phyloP scores from a whole-genome alignment of 441 rosid species.

The Jatropha podagrica region DNA sequence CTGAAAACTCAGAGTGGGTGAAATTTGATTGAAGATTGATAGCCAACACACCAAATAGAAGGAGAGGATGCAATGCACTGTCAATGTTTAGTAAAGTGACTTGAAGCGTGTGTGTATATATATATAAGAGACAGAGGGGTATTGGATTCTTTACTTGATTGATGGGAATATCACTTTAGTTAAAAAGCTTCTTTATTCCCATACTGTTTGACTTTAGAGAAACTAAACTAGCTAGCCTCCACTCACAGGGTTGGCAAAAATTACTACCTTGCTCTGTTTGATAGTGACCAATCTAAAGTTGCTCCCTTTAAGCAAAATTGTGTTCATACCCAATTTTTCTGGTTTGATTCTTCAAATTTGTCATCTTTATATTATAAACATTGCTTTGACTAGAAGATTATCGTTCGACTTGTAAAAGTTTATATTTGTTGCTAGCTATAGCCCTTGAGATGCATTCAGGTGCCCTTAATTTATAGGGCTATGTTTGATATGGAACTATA shows the following conservation, averaged over 20 bases:
- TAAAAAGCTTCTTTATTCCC: constrained; percentile 32
- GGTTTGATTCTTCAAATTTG: background rate
- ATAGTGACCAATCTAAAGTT: background rate
- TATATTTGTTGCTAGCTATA: no score
- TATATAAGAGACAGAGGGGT: constrained; percentile 2
- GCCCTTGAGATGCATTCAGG: no score
- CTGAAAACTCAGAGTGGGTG: background rate
- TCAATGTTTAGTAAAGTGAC: background rate
- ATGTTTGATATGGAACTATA: no score
- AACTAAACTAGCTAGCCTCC: background rate
- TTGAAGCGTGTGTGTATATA: constrained; percentile 12
- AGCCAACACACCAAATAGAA: background rate
- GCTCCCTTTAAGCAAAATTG: background rate
- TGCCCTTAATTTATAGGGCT: no score
- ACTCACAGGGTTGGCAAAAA: background rate
- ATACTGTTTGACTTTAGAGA: constrained; percentile 19
- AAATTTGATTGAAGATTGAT: background rate
- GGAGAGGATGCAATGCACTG: background rate
- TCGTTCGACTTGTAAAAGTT: no score
- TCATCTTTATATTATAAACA: no score
- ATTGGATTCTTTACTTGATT: constrained; percentile 43
- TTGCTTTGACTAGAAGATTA: no score
- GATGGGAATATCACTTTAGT: constrained; percentile 28
- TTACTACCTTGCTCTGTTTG: background rate
- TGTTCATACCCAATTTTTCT: constrained; percentile 4